A percentile compares a stretch with the other conserved stretches of the same genome.
Conservation (phyloP, 345 rosid genomes). For the Toxicodendron radicans region DNA sequence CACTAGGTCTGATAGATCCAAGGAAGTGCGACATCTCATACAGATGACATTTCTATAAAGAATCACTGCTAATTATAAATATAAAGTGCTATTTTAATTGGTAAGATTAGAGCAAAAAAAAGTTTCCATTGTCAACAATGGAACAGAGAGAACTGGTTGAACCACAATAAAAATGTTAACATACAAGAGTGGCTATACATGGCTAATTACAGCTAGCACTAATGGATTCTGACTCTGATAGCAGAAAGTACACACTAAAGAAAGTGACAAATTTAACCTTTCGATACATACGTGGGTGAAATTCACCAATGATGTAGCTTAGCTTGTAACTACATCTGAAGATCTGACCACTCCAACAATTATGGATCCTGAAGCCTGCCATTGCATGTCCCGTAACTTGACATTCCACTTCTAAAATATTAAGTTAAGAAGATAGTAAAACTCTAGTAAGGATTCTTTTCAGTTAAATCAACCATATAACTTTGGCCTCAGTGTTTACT, state of each 20-base stretch:
- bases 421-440: not conserved
- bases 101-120: slow-evolving; percentile 1
- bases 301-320: not conserved
- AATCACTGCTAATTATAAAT: not conserved
- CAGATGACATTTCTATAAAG: not conserved
- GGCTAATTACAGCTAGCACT: not conserved
- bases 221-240: slow-evolving; percentile 6
- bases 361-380: slow-evolving; percentile 9
- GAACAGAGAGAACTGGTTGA: not conserved
- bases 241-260: not conserved
- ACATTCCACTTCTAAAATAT: slow-evolving; percentile 45
- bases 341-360: not conserved
- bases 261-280: not conserved
- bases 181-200: not conserved
- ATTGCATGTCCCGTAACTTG: slow-evolving; percentile 24
- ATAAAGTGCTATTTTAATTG: not conserved
- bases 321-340: not conserved
- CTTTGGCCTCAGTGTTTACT: not conserved
- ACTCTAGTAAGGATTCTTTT: not conserved
- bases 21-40: no score
- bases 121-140: not conserved
- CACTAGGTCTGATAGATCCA: no score
- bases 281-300: not conserved
- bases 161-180: not conserved
- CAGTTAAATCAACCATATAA: slow-evolving; percentile 1